A percentile compares a stretch with the other conserved stretches of the same genome.
Evolutionary conservation across 1,284 basidiomycete genomes (phyloP).

Genomic region (Ganoderma resinaceum): DNA sequence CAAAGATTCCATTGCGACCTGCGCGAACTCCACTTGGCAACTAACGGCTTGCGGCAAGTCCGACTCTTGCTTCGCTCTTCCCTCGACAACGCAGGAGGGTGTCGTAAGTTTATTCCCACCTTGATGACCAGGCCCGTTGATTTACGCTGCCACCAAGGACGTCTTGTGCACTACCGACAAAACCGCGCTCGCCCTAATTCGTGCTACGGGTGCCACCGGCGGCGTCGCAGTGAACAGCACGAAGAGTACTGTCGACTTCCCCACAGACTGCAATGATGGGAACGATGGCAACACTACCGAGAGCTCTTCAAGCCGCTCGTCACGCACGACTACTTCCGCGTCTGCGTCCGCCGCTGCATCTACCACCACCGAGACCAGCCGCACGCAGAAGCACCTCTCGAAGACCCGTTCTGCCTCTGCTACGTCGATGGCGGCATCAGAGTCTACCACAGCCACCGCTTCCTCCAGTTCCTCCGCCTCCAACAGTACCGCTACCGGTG

Average conservation of each 20-base stretch:
- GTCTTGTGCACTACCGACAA: constrained; percentile 54
- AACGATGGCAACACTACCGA: constrained; percentile 15
- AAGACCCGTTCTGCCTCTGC: constrained; percentile 11
- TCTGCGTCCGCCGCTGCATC: constrained; percentile 6
- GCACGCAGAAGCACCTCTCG: background rate
- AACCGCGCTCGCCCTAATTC: constrained; percentile 50
- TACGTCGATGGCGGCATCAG: constrained; percentile 1
- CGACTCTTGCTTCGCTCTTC: constrained; percentile 56
- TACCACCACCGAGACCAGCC: constrained; percentile 2
- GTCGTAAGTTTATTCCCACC: constrained; percentile 45
- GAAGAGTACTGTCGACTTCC: constrained; percentile 32
- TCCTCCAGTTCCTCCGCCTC: constrained; percentile 3
- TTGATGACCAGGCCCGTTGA: background rate
- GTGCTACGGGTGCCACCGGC: constrained; percentile 51
- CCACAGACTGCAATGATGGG: constrained; percentile 26
- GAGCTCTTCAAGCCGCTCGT: background rate
- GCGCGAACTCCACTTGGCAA: constrained; percentile 50
- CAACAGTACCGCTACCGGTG: constrained; percentile 8
- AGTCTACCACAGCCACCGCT: background rate
- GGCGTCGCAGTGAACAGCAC: constrained; percentile 44
- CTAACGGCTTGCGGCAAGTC: constrained; percentile 43
- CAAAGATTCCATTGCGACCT: constrained; percentile 46
- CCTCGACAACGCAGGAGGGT: constrained; percentile 47
- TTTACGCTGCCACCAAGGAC: constrained; percentile 38
- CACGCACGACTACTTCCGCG: background rate